Conservation (phyloP, 1,284 basidiomycete species). For the Laetiporus sulphureus region DNA sequence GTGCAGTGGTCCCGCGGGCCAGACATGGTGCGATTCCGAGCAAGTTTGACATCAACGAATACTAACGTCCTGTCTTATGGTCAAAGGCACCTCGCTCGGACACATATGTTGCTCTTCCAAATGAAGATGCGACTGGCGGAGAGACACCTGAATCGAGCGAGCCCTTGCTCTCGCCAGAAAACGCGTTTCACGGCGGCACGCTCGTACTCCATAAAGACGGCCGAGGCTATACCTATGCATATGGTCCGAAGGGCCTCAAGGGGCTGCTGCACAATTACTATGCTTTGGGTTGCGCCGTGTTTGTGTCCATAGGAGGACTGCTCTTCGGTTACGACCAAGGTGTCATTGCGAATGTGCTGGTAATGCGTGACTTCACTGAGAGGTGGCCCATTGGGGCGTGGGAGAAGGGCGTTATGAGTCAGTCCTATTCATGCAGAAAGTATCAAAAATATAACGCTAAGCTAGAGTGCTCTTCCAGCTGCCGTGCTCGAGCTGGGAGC, state of each 20-base stretch:
- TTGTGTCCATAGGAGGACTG: slow-evolving; percentile 73
- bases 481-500: slow-evolving; percentile 74
- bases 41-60: too few species aligned
- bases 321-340: slow-evolving; percentile 61
- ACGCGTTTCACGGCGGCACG: slow-evolving; percentile 21
- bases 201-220: slow-evolving; percentile 24
- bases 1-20: too few species aligned
- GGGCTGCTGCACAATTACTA: slow-evolving; percentile 62
- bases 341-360: slow-evolving; percentile 70
- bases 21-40: too few species aligned
- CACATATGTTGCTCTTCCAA: too few species aligned
- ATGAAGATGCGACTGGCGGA: too few species aligned
- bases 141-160: too few species aligned
- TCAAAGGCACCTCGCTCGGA: too few species aligned
- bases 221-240: slow-evolving; percentile 50
- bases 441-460: background rate
- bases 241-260: slow-evolving; percentile 57
- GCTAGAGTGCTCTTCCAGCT: slow-evolving; percentile 34
- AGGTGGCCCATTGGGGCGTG: slow-evolving; percentile 65
- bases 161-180: slow-evolving; percentile 1
- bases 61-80: too few species aligned
- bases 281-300: slow-evolving; percentile 55
- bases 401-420: slow-evolving; percentile 72
- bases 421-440: slow-evolving; percentile 19
- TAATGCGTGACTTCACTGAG: slow-evolving; percentile 68